Conservation (phyloP, 148 eudicot species). For the Cornus controversa region DNA sequence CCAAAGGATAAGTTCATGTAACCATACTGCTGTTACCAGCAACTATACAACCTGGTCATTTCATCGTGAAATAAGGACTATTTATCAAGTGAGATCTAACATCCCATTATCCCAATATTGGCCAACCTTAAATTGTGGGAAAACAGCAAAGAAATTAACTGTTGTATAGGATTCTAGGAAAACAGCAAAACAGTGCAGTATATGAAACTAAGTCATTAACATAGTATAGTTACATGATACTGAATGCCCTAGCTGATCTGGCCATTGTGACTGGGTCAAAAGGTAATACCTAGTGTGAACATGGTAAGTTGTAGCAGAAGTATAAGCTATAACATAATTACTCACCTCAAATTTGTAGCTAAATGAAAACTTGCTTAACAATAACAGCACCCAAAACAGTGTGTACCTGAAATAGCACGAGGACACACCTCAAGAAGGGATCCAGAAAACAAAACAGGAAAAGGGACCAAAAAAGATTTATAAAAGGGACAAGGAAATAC, state of each 20-base stretch:
- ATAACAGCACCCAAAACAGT: conserved; percentile 80
- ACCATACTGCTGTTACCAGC: not conserved
- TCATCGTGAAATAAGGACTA: not conserved
- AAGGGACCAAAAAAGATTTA: conserved; percentile 7
- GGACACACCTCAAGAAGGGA: conserved; percentile 4
- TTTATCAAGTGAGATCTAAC: not conserved
- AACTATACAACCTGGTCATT: not conserved
- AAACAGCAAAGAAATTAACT: not conserved
- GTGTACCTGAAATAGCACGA: conserved; percentile 56
- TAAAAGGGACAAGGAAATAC: conserved; percentile 39
- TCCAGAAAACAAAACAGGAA: conserved; percentile 4
- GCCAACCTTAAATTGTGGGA: not conserved
- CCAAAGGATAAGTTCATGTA: no score
- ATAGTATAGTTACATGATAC: not conserved
- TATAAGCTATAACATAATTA: not conserved
- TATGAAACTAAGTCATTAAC: not conserved
- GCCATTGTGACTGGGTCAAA: not conserved
- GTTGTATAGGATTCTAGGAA: not conserved
- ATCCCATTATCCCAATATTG: not conserved
- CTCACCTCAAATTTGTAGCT: conserved; percentile 93
- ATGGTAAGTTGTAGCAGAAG: not conserved
- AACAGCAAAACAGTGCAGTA: not conserved
- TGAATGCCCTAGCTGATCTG: not conserved
- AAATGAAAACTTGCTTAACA: conserved; percentile 83
- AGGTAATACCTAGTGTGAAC: not conserved